These are phyloP conservation scores for Nicotiana obtusifolia DNA, from an alignment of 257 asterid genomes.

Conservation along the genomic window DNA sequence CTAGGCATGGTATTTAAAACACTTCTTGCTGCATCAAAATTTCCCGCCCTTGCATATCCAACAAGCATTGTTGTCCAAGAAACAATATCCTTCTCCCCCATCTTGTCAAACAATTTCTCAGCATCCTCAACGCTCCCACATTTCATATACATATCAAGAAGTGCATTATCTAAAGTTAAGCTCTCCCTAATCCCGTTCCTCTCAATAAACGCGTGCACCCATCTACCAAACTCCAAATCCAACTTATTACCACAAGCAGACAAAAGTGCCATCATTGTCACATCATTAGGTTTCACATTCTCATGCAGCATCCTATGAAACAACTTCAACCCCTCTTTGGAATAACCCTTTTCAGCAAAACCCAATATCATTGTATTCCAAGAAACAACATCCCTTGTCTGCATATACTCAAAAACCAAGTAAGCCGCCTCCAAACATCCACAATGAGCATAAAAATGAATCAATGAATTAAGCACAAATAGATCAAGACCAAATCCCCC, in stretches of 20 bases:
- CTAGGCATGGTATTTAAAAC: conserved; percentile 44
- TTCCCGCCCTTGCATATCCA: conserved; percentile 59
- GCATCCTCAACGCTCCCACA: conserved; percentile 61
- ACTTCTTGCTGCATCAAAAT: conserved; percentile 52
- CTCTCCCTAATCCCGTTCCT: conserved; percentile 38
- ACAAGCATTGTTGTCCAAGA: conserved; percentile 74
- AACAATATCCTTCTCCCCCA: conserved; percentile 54
- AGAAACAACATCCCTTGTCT: conserved; percentile 60
- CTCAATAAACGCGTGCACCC: conserved; percentile 47
- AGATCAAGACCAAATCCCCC: conserved; percentile 43
- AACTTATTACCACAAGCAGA: conserved; percentile 53
- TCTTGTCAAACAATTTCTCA: conserved; percentile 37
- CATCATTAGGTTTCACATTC: conserved; percentile 53
- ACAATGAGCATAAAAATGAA: conserved; percentile 62
- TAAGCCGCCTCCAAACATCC: conserved; percentile 49
- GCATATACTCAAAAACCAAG: conserved; percentile 45
- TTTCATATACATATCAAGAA: conserved; percentile 78
- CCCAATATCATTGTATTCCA: conserved; percentile 84
- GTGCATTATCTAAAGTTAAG: conserved; percentile 48
- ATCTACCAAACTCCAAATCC: conserved; percentile 57
- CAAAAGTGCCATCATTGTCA: conserved; percentile 59
- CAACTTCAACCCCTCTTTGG: conserved; percentile 44
- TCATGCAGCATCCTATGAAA: conserved; percentile 50
- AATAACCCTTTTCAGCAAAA: conserved; percentile 41
- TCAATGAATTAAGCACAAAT: conserved; percentile 54